phyloP scores from a whole-genome alignment of 2,329 filamentous ascomycete genomes.

The Fusarium proliferatum region DNA sequence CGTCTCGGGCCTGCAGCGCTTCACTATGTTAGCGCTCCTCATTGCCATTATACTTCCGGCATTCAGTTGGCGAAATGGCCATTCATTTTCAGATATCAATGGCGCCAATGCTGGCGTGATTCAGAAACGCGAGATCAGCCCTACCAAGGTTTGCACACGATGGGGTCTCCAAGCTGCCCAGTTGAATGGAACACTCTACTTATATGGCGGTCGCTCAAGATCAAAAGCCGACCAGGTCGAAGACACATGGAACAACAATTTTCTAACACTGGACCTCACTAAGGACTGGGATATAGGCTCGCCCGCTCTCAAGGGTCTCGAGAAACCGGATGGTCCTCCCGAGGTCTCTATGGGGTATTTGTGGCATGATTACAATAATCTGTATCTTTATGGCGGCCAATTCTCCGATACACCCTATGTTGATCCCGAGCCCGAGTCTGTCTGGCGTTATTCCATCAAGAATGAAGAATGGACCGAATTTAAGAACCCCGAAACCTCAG shows the following conservation, averaged over 20 bases:
- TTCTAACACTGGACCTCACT: slow-evolving; percentile 77
- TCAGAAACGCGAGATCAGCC: slow-evolving; percentile 38
- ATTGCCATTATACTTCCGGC: slow-evolving; percentile 63
- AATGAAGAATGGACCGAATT: slow-evolving; percentile 72
- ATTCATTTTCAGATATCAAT: slow-evolving; percentile 52
- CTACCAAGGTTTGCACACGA: slow-evolving; percentile 66
- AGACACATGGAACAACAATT: slow-evolving; percentile 81
- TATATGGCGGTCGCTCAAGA: slow-evolving; percentile 78
- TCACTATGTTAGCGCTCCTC: slow-evolving; percentile 61
- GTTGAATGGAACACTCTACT: slow-evolving; percentile 80
- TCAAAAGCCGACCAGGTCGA: slow-evolving; percentile 65
- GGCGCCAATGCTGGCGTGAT: slow-evolving; percentile 63
- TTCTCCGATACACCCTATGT: slow-evolving; percentile 72
- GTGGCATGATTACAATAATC: slow-evolving; percentile 76
- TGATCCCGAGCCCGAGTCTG: slow-evolving; percentile 67
- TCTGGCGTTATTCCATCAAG: slow-evolving; percentile 77
- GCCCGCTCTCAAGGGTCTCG: slow-evolving; percentile 70
- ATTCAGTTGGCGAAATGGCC: slow-evolving; percentile 55
- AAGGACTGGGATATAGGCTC: slow-evolving; percentile 76
- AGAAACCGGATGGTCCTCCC: slow-evolving; percentile 75
- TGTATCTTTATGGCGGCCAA: slow-evolving; percentile 80
- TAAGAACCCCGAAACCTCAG: slow-evolving; percentile 68
- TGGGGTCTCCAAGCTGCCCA: slow-evolving; percentile 77
- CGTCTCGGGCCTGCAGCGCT: slow-evolving; percentile 55
- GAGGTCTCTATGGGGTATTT: slow-evolving; percentile 78